phyloP scores from a whole-genome alignment of 2,329 filamentous ascomycete genomes.

The Capronia coronata region DNA sequence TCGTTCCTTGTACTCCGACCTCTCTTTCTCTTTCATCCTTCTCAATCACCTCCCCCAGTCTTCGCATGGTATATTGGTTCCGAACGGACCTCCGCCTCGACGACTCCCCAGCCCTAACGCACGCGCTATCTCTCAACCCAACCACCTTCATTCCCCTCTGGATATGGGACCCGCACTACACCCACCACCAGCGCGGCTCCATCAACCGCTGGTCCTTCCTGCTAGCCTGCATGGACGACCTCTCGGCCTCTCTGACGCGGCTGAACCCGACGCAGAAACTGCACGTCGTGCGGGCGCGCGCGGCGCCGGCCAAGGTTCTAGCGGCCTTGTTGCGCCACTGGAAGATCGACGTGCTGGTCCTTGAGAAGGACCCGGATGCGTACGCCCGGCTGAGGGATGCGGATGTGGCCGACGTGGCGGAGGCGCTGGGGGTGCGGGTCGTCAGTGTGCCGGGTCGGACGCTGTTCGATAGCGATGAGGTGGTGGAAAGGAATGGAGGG shows the following conservation, averaged over 20 bases:
- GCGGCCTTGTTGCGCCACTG: constrained; percentile 67
- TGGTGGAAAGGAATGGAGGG: constrained; percentile 59
- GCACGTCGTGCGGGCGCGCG: constrained; percentile 63
- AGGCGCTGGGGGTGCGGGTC: constrained; percentile 60
- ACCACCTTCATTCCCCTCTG: constrained; percentile 67
- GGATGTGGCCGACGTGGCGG: constrained; percentile 53
- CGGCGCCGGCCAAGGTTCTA: constrained; percentile 62
- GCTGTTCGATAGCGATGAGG: constrained; percentile 64
- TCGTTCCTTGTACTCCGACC: too few species aligned
- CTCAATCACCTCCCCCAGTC: constrained; percentile 16
- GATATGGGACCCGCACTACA: constrained; percentile 76
- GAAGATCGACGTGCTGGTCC: constrained; percentile 68
- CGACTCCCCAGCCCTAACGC: constrained; percentile 67
- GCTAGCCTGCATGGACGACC: constrained; percentile 64
- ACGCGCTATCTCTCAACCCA: constrained; percentile 63
- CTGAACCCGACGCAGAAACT: constrained; percentile 66
- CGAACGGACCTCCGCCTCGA: constrained; percentile 71
- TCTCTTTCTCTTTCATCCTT: too few species aligned
- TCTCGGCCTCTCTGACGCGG: constrained; percentile 58
- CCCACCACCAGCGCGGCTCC: constrained; percentile 63
- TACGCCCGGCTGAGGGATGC: constrained; percentile 62
- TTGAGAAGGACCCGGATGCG: constrained; percentile 71
- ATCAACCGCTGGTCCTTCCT: constrained; percentile 70
- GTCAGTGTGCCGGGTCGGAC: constrained; percentile 57
- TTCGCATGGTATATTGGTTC: constrained; percentile 69